Conservation (phyloP, 1,284 basidiomycete genomes). For the Cryptococcus depauperatus region DNA sequence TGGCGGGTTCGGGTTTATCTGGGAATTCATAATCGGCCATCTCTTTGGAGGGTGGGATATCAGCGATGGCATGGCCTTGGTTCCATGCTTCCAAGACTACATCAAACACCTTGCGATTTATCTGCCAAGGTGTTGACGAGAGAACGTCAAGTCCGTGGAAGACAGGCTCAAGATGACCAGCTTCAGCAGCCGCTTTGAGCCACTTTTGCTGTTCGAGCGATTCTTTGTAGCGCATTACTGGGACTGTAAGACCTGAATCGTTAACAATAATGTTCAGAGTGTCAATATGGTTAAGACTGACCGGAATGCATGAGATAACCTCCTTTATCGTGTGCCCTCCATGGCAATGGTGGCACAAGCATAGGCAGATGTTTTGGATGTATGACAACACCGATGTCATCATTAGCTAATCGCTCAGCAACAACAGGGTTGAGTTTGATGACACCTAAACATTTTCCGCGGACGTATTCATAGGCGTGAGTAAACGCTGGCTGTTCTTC, state of each 20-base stretch:
- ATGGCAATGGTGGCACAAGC: slow-evolving; percentile 84
- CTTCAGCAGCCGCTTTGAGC: slow-evolving; percentile 64
- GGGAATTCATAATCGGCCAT: slow-evolving; percentile 47
- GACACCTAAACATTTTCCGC: slow-evolving; percentile 84
- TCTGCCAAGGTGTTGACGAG: slow-evolving; percentile 81
- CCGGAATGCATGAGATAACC: slow-evolving; percentile 74
- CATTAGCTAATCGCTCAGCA: slow-evolving; percentile 67
- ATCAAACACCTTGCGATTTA: slow-evolving; percentile 71
- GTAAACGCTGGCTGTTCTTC: slow-evolving; percentile 88
- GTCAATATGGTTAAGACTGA: slow-evolving; percentile 42
- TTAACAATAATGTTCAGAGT: background rate
- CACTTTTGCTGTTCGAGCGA: slow-evolving; percentile 78
- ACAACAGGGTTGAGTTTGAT: slow-evolving; percentile 81
- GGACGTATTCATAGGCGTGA: slow-evolving; percentile 86
- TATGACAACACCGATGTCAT: slow-evolving; percentile 65
- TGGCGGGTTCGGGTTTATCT: slow-evolving; percentile 54
- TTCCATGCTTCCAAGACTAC: slow-evolving; percentile 78
- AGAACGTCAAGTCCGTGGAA: slow-evolving; percentile 85
- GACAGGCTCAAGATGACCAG: slow-evolving; percentile 73
- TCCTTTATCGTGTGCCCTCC: slow-evolving; percentile 70
- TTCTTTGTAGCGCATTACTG: slow-evolving; percentile 88
- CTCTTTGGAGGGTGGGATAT: slow-evolving; percentile 59
- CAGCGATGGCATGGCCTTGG: slow-evolving; percentile 61
- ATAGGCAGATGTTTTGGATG: slow-evolving; percentile 94
- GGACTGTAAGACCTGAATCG: slow-evolving; percentile 46